Evolutionary conservation across 305 asterid species (phyloP).

Genomic region (Rubia tinctorum): DNA sequence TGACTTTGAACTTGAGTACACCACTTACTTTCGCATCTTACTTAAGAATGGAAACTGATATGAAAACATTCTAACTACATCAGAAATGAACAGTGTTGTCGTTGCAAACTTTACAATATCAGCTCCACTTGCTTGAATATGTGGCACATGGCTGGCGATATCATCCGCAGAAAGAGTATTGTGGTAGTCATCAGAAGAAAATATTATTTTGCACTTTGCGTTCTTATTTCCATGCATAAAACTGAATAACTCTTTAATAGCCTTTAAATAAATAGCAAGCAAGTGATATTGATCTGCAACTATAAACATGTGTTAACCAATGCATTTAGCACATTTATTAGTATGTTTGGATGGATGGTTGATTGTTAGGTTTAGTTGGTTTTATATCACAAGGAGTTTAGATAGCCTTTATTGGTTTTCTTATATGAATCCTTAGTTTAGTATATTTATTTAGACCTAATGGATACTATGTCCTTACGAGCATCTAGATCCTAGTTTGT

Average conservation of each 20-base stretch:
- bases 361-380: too few relatives aligned
- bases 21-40: slow-evolving; percentile 48
- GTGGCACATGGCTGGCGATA: slow-evolving; percentile 80
- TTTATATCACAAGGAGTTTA: too few relatives aligned
- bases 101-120: slow-evolving; percentile 96
- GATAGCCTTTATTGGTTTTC: too few relatives aligned
- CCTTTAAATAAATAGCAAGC: slow-evolving; percentile 34
- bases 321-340: too few relatives aligned
- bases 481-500: too few relatives aligned
- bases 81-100: slow-evolving; percentile 77
- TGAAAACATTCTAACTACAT: slow-evolving; percentile 85
- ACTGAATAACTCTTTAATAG: slow-evolving; percentile 63
- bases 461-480: too few relatives aligned
- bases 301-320: too few relatives aligned
- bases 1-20: neutral
- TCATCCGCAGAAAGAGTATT: slow-evolving; percentile 78
- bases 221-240: slow-evolving; percentile 54
- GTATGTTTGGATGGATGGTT: too few relatives aligned
- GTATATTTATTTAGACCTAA: too few relatives aligned
- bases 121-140: slow-evolving; percentile 93
- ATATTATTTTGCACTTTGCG: slow-evolving; percentile 70
- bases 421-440: too few relatives aligned
- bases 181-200: slow-evolving; percentile 89
- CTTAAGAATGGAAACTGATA: slow-evolving; percentile 89
- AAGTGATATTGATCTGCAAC: too few relatives aligned